Evolutionary conservation across 768 basidiomycete species (phyloP).

Genomic region (Hygrocybe coccinea): DNA sequence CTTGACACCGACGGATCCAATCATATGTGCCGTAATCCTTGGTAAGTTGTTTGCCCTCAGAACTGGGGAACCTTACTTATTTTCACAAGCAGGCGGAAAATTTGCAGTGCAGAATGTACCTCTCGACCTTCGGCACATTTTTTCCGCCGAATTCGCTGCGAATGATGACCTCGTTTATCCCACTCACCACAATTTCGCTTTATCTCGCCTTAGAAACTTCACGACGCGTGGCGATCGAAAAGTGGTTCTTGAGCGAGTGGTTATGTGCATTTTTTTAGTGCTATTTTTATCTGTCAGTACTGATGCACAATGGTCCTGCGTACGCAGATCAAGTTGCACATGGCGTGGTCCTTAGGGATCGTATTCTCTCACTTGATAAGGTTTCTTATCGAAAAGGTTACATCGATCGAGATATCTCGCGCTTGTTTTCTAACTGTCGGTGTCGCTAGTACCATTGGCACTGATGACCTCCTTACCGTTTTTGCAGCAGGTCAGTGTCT

Average conservation of each 20-base stretch:
- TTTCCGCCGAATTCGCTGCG: constrained; percentile 86
- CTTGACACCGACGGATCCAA: constrained; percentile 91
- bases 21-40: constrained; percentile 81
- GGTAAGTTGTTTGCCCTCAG: constrained; percentile 39
- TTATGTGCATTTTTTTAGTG: constrained; percentile 47
- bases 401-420: constrained; percentile 73
- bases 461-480: constrained; percentile 83
- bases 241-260: constrained; percentile 88
- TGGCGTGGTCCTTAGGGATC: constrained; percentile 64
- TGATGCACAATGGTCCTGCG: background rate
- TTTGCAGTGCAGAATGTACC: constrained; percentile 71
- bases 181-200: constrained; percentile 80
- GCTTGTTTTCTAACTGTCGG: constrained; percentile 69
- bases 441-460: constrained; percentile 73
- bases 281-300: constrained; percentile 3
- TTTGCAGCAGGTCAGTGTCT: constrained; percentile 68
- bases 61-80: no score
- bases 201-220: constrained; percentile 76
- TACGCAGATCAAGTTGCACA: constrained; percentile 71
- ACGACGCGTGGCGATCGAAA: constrained; percentile 56
- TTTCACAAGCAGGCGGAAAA: constrained; percentile 56
- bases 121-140: constrained; percentile 66
- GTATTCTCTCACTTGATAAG: constrained; percentile 71
- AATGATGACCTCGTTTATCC: constrained; percentile 96
- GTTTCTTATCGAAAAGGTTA: constrained; percentile 55